These are phyloP conservation scores for Vinca major DNA, from an alignment of 305 asterid species.

Conservation along the genomic window DNA sequence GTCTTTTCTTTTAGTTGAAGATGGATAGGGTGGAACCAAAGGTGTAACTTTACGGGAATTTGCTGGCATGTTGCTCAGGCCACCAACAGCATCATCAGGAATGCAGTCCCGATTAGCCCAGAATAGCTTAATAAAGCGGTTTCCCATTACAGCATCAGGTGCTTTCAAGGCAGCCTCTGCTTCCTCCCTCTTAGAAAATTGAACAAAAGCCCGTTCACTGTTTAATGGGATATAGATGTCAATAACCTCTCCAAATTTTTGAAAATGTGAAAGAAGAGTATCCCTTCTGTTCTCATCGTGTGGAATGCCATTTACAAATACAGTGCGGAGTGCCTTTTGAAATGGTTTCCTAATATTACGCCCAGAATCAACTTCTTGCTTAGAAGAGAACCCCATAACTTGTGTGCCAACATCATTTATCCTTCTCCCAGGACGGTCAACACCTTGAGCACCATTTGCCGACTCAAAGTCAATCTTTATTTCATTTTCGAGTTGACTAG, in stretches of 20 bases:
- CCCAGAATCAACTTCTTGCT: slow-evolving; percentile 41
- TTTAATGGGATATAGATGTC: slow-evolving; percentile 69
- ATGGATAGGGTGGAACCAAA: slow-evolving; percentile 31
- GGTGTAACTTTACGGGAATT: slow-evolving; percentile 3
- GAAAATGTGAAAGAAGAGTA: slow-evolving; percentile 80
- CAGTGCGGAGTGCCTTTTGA: slow-evolving; percentile 68
- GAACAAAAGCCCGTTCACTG: slow-evolving; percentile 83
- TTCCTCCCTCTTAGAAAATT: slow-evolving; percentile 80
- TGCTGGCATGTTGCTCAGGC: slow-evolving; percentile 23
- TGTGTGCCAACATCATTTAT: slow-evolving; percentile 31
- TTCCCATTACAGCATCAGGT: slow-evolving; percentile 99
- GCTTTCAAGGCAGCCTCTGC: slow-evolving; percentile 85
- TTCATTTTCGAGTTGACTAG: slow-evolving; percentile 36
- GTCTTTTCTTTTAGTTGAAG: slow-evolving; percentile 38
- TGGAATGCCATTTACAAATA: slow-evolving; percentile 77
- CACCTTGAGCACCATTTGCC: slow-evolving; percentile 25
- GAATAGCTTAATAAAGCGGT: slow-evolving; percentile 87
- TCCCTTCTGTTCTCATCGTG: slow-evolving; percentile 76
- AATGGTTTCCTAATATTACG: slow-evolving; percentile 47
- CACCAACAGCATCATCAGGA: slow-evolving; percentile 49
- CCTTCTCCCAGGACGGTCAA: slow-evolving; percentile 34
- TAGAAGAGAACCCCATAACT: slow-evolving; percentile 38
- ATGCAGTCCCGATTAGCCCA: slow-evolving; percentile 95
- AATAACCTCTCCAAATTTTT: slow-evolving; percentile 78
- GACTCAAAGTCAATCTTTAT: slow-evolving; percentile 31